Evolutionary conservation across 805 yeast genomes (phyloP), one percentile per base, ranked within the genome.

Genomic region (Candida hungchunana): DNA sequence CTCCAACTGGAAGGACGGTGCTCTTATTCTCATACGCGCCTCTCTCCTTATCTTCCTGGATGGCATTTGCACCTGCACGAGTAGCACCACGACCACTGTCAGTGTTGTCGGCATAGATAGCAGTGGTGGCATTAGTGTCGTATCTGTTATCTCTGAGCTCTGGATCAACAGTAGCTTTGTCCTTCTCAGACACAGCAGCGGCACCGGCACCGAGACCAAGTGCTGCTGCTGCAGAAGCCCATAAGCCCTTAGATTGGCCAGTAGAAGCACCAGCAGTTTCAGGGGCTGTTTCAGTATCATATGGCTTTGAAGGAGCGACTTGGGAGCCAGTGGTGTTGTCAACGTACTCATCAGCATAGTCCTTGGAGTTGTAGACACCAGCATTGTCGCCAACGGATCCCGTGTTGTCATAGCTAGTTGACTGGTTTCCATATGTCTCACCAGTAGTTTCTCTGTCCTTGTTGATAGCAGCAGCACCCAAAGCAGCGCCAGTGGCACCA

Each of bases 1-100:
- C 30, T 11, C 45, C 42, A 23, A 50, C 47, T 14, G 56, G 56
- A 9, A 44, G 22, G 12, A 42, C 47, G 24, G 53, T 50, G 21
- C 45, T 41, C 46, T 51, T 51, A 29, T 44, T 51, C 36, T 51
- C 56, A 35, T 18, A 47, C 10, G 39, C 32, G 13, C 18, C 25
- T n/a, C 28, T 11, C 2, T 15, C 12, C 16, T 32, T n/a, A 18
- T 33, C 22, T 15, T 27, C 21, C 26, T 32, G 15, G 4, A 29
- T 34, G 5, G 45, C 39, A 24, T 47, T 47, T 4, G 23, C 36
- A 17, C 48, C 48, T 6, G 43, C 39, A 26, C 34, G 42, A 3
- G 49, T 45, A 6, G 52, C 46, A 16, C 51, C 51, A 14, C 9
- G 20, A 2, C 45, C 48, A 25, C 21, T n/a, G 16, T 35, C 48